Conservation (phyloP, 805 yeast species). For the Starmerella apis region DNA sequence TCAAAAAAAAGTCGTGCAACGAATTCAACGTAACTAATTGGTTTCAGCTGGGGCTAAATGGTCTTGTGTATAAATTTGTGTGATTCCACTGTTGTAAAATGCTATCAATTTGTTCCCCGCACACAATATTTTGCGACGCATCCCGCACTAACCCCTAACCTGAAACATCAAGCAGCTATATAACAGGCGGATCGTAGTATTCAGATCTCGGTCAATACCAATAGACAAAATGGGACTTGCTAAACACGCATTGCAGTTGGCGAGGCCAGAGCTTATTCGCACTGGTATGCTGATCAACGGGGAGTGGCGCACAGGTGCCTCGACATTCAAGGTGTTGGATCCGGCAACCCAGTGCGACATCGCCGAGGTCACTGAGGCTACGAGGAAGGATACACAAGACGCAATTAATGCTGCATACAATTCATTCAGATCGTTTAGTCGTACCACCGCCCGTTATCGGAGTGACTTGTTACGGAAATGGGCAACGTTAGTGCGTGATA, state of each 20-base stretch:
- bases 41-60: no score
- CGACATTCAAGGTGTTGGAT: conserved; percentile 54
- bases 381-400: conserved; percentile 39
- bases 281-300: conserved; percentile 54
- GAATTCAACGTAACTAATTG: no score
- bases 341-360: conserved; percentile 56
- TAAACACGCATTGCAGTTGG: conserved; percentile 11
- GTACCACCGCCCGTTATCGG: conserved; percentile 48
- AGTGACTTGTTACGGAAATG: conserved; percentile 43
- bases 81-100: no score
- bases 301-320: conserved; percentile 47
- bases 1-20: no score
- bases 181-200: no score
- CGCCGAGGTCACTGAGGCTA: conserved; percentile 47
- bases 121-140: no score
- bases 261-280: conserved; percentile 16
- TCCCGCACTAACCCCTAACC: no score
- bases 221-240: conserved; percentile 11
- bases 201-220: no score
- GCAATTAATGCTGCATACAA: conserved; percentile 48
- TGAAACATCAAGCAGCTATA: no score
- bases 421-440: conserved; percentile 45
- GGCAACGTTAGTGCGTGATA: conserved; percentile 44
- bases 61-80: no score
- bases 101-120: no score